These are phyloP conservation scores for Ichthyophthirius multifiliis DNA, from an alignment of 169 alveolate species.

Conservation along the genomic window DNA sequence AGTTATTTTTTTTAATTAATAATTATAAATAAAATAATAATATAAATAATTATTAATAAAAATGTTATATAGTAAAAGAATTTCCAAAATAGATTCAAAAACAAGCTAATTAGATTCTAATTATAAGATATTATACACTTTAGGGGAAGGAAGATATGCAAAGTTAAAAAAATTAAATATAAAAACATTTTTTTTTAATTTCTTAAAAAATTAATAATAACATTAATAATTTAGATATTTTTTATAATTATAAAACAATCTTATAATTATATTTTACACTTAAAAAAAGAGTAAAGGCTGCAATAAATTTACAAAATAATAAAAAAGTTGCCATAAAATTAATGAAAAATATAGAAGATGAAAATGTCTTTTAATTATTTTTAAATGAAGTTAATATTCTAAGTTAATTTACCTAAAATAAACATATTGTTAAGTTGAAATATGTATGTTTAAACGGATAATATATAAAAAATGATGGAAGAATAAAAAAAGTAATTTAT, in stretches of 20 bases:
- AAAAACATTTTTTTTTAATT: too few species aligned
- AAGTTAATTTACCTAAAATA: constrained; percentile 7
- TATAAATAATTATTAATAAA: too few species aligned
- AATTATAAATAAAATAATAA: too few species aligned
- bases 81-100: too few species aligned
- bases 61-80: too few species aligned
- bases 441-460: constrained; percentile 13
- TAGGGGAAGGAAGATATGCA: constrained; percentile 48
- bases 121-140: constrained; percentile 26
- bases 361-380: constrained; percentile 13
- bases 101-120: constrained; percentile 37
- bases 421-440: constrained; percentile 16
- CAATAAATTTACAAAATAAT: constrained; percentile 34
- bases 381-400: constrained; percentile 28
- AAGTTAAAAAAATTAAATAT: constrained; percentile 8
- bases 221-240: too few species aligned
- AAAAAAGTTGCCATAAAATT: constrained; percentile 51
- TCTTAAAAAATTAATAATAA: too few species aligned
- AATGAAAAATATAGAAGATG: constrained; percentile 32
- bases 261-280: too few species aligned
- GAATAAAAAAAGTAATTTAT: constrained; percentile 12
- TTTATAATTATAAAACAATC: too few species aligned
- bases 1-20: too few species aligned
- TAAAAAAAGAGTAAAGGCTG: constrained; percentile 57
- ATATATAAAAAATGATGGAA: constrained; percentile 31